Evolutionary conservation across 352 stramenopile species (phyloP).

Genomic region (Lagenidium sp.): DNA sequence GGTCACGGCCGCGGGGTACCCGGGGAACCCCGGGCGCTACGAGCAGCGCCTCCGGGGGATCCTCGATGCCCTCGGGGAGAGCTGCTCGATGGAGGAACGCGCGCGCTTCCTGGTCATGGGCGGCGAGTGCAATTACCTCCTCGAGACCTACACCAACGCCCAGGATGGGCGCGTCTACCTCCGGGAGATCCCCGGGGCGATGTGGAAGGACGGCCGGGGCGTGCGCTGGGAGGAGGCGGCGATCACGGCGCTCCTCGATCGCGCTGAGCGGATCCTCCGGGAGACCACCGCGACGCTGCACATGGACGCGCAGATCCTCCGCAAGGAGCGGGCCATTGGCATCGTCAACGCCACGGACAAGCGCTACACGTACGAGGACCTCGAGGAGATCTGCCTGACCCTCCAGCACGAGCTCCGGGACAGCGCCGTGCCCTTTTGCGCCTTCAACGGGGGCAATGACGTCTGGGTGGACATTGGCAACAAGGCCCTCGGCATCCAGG

Average conservation of each 20-base stretch:
- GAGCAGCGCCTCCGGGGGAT: conserved; percentile 72
- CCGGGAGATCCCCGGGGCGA: conserved; percentile 44
- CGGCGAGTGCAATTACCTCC: conserved; percentile 96
- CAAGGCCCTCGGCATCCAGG: conserved; percentile 91
- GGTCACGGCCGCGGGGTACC: conserved; percentile 77
- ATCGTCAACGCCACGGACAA: conserved; percentile 85
- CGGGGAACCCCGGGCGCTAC: conserved; percentile 50
- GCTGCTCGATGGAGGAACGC: conserved; percentile 42
- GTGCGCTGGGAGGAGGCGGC: conserved; percentile 83
- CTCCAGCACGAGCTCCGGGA: conserved; percentile 84
- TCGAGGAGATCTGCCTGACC: conserved; percentile 93
- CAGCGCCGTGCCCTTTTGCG: conserved; percentile 87
- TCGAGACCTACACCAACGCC: conserved; percentile 50
- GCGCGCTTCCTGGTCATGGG: conserved; percentile 90
- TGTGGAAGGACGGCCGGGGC: conserved; percentile 76
- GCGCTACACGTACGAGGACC: conserved; percentile 82
- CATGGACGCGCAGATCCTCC: conserved; percentile 79
- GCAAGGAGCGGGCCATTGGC: conserved; percentile 92
- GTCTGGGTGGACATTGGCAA: conserved; percentile 97
- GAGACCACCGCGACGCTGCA: conserved; percentile 75
- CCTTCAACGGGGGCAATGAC: conserved; percentile 95
- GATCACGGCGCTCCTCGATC: conserved; percentile 82
- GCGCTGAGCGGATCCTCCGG: conserved; percentile 57
- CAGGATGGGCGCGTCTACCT: conserved; percentile 36
- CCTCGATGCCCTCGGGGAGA: conserved; percentile 48